Conservation (phyloP, 2,329 filamentous ascomycete species). For the Penicillium sp. region DNA sequence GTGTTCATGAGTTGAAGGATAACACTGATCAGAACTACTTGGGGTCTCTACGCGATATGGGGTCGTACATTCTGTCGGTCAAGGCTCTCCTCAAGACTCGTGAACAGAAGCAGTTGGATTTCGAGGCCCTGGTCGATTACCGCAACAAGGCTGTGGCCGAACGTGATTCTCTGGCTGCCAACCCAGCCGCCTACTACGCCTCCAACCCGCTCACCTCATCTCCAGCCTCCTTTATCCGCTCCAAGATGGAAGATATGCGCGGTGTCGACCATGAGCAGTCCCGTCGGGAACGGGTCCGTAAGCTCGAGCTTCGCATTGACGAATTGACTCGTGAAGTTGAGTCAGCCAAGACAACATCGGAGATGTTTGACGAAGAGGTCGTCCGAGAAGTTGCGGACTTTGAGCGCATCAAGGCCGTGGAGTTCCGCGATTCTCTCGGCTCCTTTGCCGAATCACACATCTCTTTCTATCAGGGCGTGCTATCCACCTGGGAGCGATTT, state of each 20-base stretch:
- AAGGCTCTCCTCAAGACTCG: conserved; percentile 87
- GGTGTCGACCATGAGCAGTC: conserved; percentile 95
- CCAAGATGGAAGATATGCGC: conserved; percentile 93
- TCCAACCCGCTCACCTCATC: conserved; percentile 56
- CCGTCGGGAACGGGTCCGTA: conserved; percentile 79
- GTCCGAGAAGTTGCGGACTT: conserved; percentile 91
- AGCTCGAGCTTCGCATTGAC: conserved; percentile 88
- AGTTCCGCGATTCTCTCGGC: conserved; percentile 85
- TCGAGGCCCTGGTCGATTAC: conserved; percentile 93
- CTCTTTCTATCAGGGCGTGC: conserved; percentile 76
- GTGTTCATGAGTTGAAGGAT: conserved; percentile 78
- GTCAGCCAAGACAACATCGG: conserved; percentile 76
- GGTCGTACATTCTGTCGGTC: conserved; percentile 83
- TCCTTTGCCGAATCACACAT: conserved; percentile 81
- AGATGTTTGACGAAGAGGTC: conserved; percentile 95
- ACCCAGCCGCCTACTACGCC: conserved; percentile 59
- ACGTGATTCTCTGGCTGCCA: conserved; percentile 72
- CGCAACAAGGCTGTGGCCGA: conserved; percentile 86
- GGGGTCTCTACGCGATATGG: conserved; percentile 89
- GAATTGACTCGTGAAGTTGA: conserved; percentile 88
- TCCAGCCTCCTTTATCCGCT: conserved; percentile 80
- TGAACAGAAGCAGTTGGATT: conserved; percentile 97
- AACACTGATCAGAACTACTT: conserved; percentile 95
- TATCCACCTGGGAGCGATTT: conserved; percentile 84
- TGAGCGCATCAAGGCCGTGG: conserved; percentile 90